phyloP scores from a whole-genome alignment of 2,329 filamentous ascomycete species.

The Microdochium bolleyi region DNA sequence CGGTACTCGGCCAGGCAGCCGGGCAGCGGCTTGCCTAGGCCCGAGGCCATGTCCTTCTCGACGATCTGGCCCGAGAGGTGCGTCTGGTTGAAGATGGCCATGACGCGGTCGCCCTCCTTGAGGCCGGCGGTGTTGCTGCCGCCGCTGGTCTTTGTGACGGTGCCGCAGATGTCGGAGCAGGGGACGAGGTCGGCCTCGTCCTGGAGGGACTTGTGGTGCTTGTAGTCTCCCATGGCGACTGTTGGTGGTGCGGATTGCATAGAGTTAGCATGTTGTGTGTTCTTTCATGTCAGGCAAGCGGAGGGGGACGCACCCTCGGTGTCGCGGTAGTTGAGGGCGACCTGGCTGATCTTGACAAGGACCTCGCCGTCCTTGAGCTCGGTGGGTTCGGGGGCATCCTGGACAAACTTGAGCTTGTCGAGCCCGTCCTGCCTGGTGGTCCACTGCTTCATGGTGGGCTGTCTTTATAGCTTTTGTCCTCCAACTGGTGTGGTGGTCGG shows the following conservation, averaged over 20 bases:
- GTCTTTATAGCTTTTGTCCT: too few species aligned
- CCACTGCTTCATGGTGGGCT: background rate
- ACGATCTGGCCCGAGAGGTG: constrained; percentile 52
- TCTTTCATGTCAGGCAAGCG: background rate
- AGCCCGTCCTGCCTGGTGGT: background rate
- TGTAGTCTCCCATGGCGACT: constrained; percentile 61
- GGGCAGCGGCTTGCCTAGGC: constrained; percentile 51
- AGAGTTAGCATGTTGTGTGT: background rate
- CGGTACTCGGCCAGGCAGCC: constrained; percentile 53
- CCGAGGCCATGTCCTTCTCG: constrained; percentile 43
- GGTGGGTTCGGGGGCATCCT: background rate
- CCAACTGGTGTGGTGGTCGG: too few species aligned
- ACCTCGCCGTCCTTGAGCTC: constrained; percentile 1
- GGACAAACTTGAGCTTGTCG: background rate
- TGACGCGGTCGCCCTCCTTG: constrained; percentile 55
- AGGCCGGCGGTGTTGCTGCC: constrained; percentile 32
- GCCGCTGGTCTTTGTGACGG: constrained; percentile 41
- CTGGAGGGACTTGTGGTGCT: constrained; percentile 49
- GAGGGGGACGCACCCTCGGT: background rate
- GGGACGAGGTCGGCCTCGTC: constrained; percentile 43
- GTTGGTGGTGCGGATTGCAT: background rate
- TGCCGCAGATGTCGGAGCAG: constrained; percentile 64
- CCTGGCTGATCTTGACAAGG: background rate
- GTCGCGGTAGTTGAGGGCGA: constrained; percentile 1
- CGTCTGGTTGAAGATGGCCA: constrained; percentile 54